These are phyloP conservation scores for Neospermospora avenae DNA, from an alignment of 2,329 filamentous ascomycete genomes.

Conservation along the genomic window DNA sequence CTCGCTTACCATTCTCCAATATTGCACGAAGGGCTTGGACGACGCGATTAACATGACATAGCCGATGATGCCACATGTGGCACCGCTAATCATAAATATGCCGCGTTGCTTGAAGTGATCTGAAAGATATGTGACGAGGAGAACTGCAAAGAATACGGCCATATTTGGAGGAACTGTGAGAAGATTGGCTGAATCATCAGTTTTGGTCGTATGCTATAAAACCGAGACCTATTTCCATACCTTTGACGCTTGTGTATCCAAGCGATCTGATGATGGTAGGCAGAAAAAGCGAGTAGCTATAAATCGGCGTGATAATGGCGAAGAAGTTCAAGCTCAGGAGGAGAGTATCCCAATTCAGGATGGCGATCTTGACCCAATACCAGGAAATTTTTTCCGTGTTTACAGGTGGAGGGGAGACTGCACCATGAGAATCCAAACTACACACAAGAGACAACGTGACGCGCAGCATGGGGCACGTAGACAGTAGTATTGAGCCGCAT, in stretches of 20 bases:
- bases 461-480: no score
- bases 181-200: background rate
- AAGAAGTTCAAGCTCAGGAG: background rate
- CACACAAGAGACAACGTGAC: background rate
- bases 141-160: background rate
- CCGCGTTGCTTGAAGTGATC: background rate
- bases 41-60: background rate
- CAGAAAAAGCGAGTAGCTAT: background rate
- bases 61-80: background rate
- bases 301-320: background rate
- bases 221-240: background rate
- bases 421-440: background rate
- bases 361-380: conserved; percentile 1
- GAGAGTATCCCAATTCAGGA: background rate
- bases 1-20: background rate
- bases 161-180: background rate
- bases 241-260: background rate
- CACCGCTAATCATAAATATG: background rate
- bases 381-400: background rate
- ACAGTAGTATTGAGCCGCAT: no score
- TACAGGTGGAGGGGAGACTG: background rate
- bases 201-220: background rate
- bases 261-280: background rate
- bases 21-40: background rate
- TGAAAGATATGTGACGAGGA: background rate